These are phyloP conservation scores for Nemania serpens DNA, from an alignment of 2,329 filamentous ascomycete species.

Conservation along the genomic window DNA sequence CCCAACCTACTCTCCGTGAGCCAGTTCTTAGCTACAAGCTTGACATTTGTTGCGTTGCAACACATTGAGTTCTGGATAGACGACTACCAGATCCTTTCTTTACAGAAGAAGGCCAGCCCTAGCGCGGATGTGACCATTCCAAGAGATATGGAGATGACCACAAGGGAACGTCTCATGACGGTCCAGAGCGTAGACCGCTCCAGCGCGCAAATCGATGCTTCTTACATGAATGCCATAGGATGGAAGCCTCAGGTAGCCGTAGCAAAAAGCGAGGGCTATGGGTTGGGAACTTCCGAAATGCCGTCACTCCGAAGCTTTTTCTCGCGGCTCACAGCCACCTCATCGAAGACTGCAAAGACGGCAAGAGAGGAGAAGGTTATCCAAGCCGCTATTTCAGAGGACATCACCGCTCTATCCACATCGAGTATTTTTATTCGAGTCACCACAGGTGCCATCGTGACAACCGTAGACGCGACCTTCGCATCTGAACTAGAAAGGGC, in stretches of 20 bases:
- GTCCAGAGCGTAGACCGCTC: slow-evolving; percentile 80
- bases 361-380: slow-evolving; percentile 66
- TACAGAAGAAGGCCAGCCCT: slow-evolving; percentile 86
- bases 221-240: slow-evolving; percentile 84
- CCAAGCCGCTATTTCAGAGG: slow-evolving; percentile 68
- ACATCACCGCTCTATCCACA: slow-evolving; percentile 70
- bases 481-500: slow-evolving; percentile 88
- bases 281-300: slow-evolving; percentile 52
- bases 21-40: slow-evolving; percentile 90
- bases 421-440: slow-evolving; percentile 88
- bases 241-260: slow-evolving; percentile 68
- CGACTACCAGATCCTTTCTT: slow-evolving; percentile 76
- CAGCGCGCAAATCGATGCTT: slow-evolving; percentile 89
- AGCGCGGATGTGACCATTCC: slow-evolving; percentile 74
- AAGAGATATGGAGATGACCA: slow-evolving; percentile 77
- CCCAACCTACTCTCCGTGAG: slow-evolving; percentile 84
- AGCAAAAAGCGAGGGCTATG: slow-evolving; percentile 56
- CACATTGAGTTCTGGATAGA: slow-evolving; percentile 90
- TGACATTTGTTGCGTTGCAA: slow-evolving; percentile 92
- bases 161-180: slow-evolving; percentile 87
- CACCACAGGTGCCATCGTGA: slow-evolving; percentile 81
- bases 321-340: slow-evolving; percentile 68
- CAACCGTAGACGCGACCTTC: slow-evolving; percentile 73
- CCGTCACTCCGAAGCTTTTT: slow-evolving; percentile 80
- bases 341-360: slow-evolving; percentile 58